These are phyloP conservation scores for Diaporthe destruens DNA, from an alignment of 2,329 filamentous ascomycete genomes.

Conservation along the genomic window DNA sequence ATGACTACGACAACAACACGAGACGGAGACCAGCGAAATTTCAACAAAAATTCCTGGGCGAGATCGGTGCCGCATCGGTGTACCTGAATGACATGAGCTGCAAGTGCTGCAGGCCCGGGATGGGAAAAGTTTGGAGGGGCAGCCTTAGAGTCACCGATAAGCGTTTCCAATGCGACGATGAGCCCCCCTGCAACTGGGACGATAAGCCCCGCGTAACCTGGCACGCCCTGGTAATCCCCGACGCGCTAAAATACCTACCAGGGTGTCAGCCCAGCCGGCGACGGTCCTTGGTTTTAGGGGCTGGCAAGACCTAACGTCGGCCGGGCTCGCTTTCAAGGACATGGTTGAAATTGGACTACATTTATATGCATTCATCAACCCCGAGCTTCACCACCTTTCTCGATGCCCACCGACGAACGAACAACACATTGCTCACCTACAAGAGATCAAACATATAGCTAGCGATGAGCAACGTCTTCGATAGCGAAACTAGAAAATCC, in stretches of 20 bases:
- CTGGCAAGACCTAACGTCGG: not conserved
- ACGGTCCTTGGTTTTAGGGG: slow-evolving; percentile 2
- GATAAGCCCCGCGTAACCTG: slow-evolving; percentile 38
- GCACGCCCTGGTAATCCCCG: slow-evolving; percentile 5
- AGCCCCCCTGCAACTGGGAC: not conserved
- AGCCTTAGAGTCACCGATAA: slow-evolving; percentile 35
- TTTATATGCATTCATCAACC: slow-evolving; percentile 2
- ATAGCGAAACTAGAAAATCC: not conserved
- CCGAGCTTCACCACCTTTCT: not conserved
- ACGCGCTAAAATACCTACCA: not conserved
- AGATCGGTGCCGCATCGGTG: slow-evolving; percentile 39
- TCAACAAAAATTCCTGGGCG: slow-evolving; percentile 37
- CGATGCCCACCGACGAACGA: not conserved
- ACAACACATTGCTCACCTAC: slow-evolving; percentile 14
- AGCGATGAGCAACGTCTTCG: slow-evolving; percentile 2
- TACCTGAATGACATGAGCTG: slow-evolving; percentile 28
- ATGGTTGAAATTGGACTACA: slow-evolving; percentile 10
- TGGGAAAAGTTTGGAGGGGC: slow-evolving; percentile 37
- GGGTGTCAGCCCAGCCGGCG: slow-evolving; percentile 8
- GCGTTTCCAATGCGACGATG: slow-evolving; percentile 2
- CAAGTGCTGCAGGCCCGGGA: slow-evolving; percentile 18
- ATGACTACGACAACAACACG: slow-evolving; percentile 33
- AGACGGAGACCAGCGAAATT: slow-evolving; percentile 36
- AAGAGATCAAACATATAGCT: slow-evolving; percentile 5
- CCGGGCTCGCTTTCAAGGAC: slow-evolving; percentile 7